These are phyloP conservation scores for Bruguiera parviflora DNA, from an alignment of 345 rosid genomes.

Conservation along the genomic window DNA sequence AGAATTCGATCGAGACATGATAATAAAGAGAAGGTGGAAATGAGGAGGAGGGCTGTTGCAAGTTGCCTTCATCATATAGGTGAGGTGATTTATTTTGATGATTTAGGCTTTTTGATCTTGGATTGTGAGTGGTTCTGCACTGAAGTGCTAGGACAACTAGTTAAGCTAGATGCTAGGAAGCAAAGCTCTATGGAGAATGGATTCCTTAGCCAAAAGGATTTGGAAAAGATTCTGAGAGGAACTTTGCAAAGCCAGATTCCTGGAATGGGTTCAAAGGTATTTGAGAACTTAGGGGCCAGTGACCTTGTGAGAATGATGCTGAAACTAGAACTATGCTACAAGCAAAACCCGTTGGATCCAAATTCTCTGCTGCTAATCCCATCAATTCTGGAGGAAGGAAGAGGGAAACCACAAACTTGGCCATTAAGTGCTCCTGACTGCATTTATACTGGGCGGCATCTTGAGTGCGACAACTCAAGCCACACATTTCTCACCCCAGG, in stretches of 20 bases:
- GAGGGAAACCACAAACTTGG: slow-evolving; percentile 90
- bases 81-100: slow-evolving; percentile 80
- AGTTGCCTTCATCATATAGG: slow-evolving; percentile 89
- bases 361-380: slow-evolving; percentile 70
- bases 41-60: slow-evolving; percentile 68
- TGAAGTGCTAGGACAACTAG: slow-evolving; percentile 77
- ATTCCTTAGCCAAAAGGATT: slow-evolving; percentile 60
- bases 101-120: slow-evolving; percentile 61
- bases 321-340: slow-evolving; percentile 79
- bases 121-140: slow-evolving; percentile 88
- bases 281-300: slow-evolving; percentile 64
- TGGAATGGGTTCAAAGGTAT: slow-evolving; percentile 77
- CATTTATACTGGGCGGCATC: slow-evolving; percentile 81
- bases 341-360: slow-evolving; percentile 70
- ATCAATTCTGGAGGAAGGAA: slow-evolving; percentile 88
- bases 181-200: slow-evolving; percentile 56
- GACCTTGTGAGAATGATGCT: slow-evolving; percentile 81
- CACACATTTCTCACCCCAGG: slow-evolving; percentile 86
- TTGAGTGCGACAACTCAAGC: slow-evolving; percentile 84
- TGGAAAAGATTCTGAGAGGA: slow-evolving; percentile 71
- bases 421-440: slow-evolving; percentile 50
- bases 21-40: slow-evolving; percentile 60
- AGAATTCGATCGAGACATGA: slow-evolving; percentile 72
- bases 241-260: slow-evolving; percentile 83
- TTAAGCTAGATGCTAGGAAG: slow-evolving; percentile 62